Conservation (phyloP, 257 asterid species). For the Nicotiana knightiana region DNA sequence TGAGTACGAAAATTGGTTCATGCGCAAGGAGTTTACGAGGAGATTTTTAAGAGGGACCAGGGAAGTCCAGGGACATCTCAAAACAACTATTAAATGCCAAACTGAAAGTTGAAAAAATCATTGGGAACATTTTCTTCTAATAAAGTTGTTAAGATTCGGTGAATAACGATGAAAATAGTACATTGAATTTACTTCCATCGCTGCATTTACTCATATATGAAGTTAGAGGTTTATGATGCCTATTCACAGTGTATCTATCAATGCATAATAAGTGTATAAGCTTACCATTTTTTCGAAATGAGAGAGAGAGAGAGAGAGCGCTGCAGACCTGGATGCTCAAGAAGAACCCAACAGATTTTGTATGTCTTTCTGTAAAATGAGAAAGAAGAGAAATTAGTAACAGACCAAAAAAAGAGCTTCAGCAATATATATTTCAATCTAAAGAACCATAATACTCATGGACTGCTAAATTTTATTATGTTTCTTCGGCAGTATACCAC, state of each 20-base stretch:
- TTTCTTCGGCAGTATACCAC: not conserved
- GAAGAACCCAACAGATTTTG: constrained; percentile 38
- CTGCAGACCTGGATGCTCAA: constrained; percentile 35
- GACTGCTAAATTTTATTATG: not conserved
- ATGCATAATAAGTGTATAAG: too few species aligned
- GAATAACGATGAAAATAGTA: not conserved
- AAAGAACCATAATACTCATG: not conserved
- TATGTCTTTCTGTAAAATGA: constrained; percentile 53
- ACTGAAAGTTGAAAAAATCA: too few species aligned
- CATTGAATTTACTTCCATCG: not conserved
- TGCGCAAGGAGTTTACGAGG: too few species aligned
- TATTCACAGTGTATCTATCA: not conserved
- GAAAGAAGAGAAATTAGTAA: constrained; percentile 2
- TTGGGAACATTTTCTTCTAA: not conserved
- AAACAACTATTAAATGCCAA: not conserved
- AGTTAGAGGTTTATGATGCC: not conserved
- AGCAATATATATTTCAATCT: not conserved
- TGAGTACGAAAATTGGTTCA: not conserved
- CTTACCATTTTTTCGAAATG: too few species aligned
- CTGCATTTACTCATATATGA: not conserved
- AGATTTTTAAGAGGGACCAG: too few species aligned
- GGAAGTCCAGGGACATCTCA: not conserved
- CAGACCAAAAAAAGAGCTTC: not conserved
- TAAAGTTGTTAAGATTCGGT: not conserved
- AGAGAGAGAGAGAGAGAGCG: not conserved